Evolutionary conservation across 2,329 filamentous ascomycete genomes (phyloP).

Genomic region (Paecilomyces formosus): DNA sequence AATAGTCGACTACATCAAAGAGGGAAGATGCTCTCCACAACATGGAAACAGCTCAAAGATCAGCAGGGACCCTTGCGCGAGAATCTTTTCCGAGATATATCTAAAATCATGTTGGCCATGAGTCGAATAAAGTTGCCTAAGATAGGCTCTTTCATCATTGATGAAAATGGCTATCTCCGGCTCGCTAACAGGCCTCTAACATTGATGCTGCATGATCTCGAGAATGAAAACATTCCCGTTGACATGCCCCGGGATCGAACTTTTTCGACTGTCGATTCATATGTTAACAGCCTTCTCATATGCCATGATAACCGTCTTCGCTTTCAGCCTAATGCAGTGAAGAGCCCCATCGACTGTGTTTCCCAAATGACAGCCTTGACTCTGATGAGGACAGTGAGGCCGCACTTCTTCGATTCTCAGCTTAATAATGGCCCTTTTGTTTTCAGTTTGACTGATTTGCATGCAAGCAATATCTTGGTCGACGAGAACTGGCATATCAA

Average conservation of each 20-base stretch:
- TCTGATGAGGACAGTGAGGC: constrained; percentile 18
- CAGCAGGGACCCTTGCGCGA: constrained; percentile 4
- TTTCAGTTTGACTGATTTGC: constrained; percentile 28
- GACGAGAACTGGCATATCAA: constrained; percentile 22
- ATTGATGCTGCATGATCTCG: constrained; percentile 17
- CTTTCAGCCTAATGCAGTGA: constrained; percentile 26
- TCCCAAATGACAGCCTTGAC: constrained; percentile 22
- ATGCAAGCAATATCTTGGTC: constrained; percentile 30
- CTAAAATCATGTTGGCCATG: constrained; percentile 9
- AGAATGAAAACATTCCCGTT: constrained; percentile 26
- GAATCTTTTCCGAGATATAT: constrained; percentile 7
- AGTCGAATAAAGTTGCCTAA: constrained; percentile 15
- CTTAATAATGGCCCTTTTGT: constrained; percentile 27
- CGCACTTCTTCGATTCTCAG: constrained; percentile 21
- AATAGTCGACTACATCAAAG: constrained; percentile 6
- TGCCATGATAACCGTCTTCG: constrained; percentile 28
- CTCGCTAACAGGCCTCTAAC: constrained; percentile 19
- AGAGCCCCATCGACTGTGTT: constrained; percentile 18
- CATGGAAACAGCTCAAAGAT: constrained; percentile 3
- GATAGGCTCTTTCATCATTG: constrained; percentile 26
- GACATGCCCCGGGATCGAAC: constrained; percentile 24
- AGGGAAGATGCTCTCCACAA: constrained; percentile 8
- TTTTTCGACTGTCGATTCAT: constrained; percentile 22
- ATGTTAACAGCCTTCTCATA: constrained; percentile 23
- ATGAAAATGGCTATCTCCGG: constrained; percentile 13